Conservation (phyloP, 2,329 filamentous ascomycete genomes). For the Dichotomopilus funicola region DNA sequence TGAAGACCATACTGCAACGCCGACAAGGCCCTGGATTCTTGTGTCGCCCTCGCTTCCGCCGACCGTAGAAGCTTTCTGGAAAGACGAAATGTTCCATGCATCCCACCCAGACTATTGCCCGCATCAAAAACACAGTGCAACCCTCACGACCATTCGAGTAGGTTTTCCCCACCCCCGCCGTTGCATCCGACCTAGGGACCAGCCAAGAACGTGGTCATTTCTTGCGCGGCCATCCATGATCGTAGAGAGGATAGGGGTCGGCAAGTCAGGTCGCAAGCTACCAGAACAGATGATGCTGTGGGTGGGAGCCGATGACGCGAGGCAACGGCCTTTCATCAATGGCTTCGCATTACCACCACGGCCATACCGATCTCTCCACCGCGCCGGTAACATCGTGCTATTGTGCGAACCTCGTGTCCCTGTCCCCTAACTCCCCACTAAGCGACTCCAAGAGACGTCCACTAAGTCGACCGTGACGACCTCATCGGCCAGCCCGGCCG, state of each 20-base stretch:
- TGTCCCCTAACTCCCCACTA: too few species aligned
- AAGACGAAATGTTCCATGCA: background rate
- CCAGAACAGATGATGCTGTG: too few species aligned
- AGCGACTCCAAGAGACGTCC: background rate
- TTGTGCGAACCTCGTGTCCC: too few species aligned
- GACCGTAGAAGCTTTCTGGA: background rate
- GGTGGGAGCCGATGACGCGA: too few species aligned
- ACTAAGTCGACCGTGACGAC: background rate
- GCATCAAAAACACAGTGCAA: background rate
- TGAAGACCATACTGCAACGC: slow-evolving; percentile 1
- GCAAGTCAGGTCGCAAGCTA: too few species aligned
- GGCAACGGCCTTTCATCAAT: too few species aligned
- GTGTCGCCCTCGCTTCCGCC: background rate
- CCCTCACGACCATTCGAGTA: background rate
- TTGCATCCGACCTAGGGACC: background rate
- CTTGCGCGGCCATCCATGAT: background rate
- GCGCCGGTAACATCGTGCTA: too few species aligned
- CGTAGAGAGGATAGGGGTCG: background rate
- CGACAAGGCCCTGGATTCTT: background rate
- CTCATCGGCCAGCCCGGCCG: background rate
- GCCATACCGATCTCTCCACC: too few species aligned
- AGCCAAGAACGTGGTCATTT: background rate
- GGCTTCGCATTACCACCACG: too few species aligned
- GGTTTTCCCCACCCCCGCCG: background rate
- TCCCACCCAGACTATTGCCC: background rate